These are phyloP conservation scores for Penicillium decumbens DNA, from an alignment of 2,329 filamentous ascomycete genomes.

Conservation along the genomic window DNA sequence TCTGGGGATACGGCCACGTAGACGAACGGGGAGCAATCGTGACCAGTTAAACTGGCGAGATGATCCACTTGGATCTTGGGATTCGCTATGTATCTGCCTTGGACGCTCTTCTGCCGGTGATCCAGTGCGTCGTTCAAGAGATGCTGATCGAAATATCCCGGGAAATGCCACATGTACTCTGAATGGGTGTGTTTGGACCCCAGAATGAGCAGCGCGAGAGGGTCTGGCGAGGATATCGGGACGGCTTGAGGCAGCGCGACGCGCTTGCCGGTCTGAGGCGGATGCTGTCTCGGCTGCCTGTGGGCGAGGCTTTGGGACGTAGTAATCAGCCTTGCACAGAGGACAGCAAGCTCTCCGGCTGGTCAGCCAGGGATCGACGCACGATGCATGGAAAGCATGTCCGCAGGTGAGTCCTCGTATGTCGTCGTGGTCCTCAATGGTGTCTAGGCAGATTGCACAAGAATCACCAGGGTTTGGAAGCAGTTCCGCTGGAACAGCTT, in stretches of 20 bases:
- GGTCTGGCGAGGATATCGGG: conserved; percentile 25
- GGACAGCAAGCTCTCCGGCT: conserved; percentile 92
- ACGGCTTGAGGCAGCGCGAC: conserved; percentile 23
- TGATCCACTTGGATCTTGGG: neutral
- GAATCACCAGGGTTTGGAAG: conserved; percentile 80
- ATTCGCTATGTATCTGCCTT: neutral
- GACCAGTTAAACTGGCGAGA: conserved; percentile 10
- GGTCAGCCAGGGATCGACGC: conserved; percentile 94
- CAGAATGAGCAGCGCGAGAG: conserved; percentile 35
- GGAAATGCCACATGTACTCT: conserved; percentile 35
- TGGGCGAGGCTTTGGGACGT: conserved; percentile 81
- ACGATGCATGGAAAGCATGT: conserved; percentile 96
- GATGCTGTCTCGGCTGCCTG: conserved; percentile 41
- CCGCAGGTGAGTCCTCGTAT: conserved; percentile 90
- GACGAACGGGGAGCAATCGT: conserved; percentile 16
- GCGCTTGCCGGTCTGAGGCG: conserved; percentile 31
- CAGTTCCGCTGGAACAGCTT: conserved; percentile 74
- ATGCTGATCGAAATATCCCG: conserved; percentile 32
- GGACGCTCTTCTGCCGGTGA: conserved; percentile 12
- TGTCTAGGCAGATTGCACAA: conserved; percentile 94
- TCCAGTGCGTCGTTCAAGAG: conserved; percentile 24
- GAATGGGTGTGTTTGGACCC: conserved; percentile 30
- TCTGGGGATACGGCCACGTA: conserved; percentile 4
- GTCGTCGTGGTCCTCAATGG: conserved; percentile 90
- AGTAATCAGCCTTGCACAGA: conserved; percentile 97